Base-by-base conservation (phyloP, 2,329 filamentous ascomycete genomes). In the Penicillium sp. region DNA sequence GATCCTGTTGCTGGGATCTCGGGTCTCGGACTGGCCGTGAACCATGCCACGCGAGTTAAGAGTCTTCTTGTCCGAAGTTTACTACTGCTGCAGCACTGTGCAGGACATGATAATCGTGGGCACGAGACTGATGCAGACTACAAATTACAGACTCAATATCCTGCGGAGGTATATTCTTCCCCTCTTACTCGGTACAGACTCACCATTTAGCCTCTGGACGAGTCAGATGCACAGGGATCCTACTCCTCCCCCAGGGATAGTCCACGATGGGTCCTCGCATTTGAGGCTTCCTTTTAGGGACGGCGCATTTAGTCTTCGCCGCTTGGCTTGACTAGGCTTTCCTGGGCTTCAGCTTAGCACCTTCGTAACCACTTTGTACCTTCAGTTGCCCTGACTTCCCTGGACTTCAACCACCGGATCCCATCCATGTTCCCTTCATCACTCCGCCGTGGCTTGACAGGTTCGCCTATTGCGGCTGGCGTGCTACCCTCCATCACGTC, bases 401-500 rank as follows among this genome's bases (percentile, higher is more conserved):
- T 33, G 47, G n/a, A 33, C 13, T 33, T 30, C 30, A 51, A 51
- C 49, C 49, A 35, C 28, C 26, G 49, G 49, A 19, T 30, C 49
- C 26, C 30, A 35, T 15, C 49, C 30, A 51, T 30, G 49, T 51
- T 51, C 28, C 49, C 8, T 51, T 15, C n/a, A 51, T 10, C 17
- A 10, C 49, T 51, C 49, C n/a, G 33, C 56, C 56, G 42, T 58
- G 58, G 54, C 47, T 53, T 61, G 45, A 49, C 26, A 47, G 49
- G 35, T 35, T 24, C 28, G 24, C 56, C 64, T 24, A 61, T 63
- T 61, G 58, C 62, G 56, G 57, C 33, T 22, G 53, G n/a, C 28
- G 42, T 49, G 33, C 44, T 45, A 30, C 35, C 38, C 47, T 42
- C 35, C 57, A 63, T 63, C 60, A 68, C 63, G 65, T 70, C 68